Conservation (phyloP, 1,284 basidiomycete species). For the Veloboletus limbatus region DNA sequence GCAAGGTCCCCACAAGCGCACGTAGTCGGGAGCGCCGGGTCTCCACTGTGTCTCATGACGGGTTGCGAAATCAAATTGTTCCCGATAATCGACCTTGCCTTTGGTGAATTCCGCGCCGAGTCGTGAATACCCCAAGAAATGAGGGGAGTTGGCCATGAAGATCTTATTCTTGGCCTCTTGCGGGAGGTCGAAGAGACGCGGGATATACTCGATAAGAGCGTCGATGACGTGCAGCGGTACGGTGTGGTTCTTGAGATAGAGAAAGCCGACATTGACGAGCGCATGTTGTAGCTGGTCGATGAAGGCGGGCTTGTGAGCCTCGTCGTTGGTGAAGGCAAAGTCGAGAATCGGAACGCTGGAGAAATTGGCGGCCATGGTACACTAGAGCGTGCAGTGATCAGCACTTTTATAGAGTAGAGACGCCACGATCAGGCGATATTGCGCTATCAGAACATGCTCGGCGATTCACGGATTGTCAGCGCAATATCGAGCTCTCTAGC, state of each 20-base stretch:
- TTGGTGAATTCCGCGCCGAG: slow-evolving; percentile 40
- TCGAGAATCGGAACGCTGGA: slow-evolving; percentile 34
- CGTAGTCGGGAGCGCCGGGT: slow-evolving; percentile 37
- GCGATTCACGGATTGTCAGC: no score
- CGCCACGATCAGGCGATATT: slow-evolving; percentile 18
- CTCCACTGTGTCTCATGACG: slow-evolving; percentile 36
- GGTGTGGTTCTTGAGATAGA: slow-evolving; percentile 49
- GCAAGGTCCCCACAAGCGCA: slow-evolving; percentile 39
- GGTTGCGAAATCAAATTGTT: slow-evolving; percentile 43
- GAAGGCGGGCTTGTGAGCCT: slow-evolving; percentile 38
- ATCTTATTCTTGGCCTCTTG: slow-evolving; percentile 37
- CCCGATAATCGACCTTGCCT: slow-evolving; percentile 36
- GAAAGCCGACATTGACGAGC: slow-evolving; percentile 53
- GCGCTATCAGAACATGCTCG: no score
- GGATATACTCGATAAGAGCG: slow-evolving; percentile 30
- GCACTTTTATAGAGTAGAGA: neutral
- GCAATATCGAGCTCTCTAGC: no score
- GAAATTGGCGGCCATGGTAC: slow-evolving; percentile 35
- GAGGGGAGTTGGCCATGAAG: slow-evolving; percentile 39
- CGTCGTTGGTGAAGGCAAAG: slow-evolving; percentile 27
- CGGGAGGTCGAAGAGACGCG: slow-evolving; percentile 38
- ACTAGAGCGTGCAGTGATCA: no score
- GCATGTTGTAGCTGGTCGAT: slow-evolving; percentile 48
- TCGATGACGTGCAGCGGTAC: slow-evolving; percentile 35
- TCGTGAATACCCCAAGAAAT: slow-evolving; percentile 41